phyloP scores from a whole-genome alignment of 192 early-diverging fungal species.

The Backusella luteola region DNA sequence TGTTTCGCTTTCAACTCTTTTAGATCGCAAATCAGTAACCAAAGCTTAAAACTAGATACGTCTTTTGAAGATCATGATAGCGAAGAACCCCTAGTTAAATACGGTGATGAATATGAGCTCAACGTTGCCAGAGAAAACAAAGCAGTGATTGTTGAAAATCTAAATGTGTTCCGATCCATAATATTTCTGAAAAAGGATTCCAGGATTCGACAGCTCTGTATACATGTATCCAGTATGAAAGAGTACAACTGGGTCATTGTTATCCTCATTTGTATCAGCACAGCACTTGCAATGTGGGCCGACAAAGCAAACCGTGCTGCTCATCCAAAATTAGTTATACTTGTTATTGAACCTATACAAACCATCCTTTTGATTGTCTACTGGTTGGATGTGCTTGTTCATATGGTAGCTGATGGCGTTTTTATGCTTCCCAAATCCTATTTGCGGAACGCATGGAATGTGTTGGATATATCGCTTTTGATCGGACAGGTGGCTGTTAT shows the following conservation, averaged over 20 bases:
- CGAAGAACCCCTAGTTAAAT: slow-evolving; percentile 1
- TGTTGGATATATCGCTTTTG: slow-evolving; percentile 14
- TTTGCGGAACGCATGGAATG: slow-evolving; percentile 24
- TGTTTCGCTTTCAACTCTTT: background rate
- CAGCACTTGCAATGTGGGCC: background rate
- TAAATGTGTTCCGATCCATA: slow-evolving; percentile 7
- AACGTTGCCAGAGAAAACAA: slow-evolving; percentile 26
- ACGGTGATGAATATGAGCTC: slow-evolving; percentile 25
- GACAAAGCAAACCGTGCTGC: background rate
- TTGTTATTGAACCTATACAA: slow-evolving; percentile 8
- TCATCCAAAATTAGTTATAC: background rate
- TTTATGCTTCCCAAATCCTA: slow-evolving; percentile 25
- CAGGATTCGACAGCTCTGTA: slow-evolving; percentile 1
- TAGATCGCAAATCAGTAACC: background rate
- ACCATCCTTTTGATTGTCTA: slow-evolving; percentile 12
- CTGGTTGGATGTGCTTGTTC: slow-evolving; percentile 18
- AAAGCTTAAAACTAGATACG: background rate
- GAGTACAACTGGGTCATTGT: slow-evolving; percentile 18
- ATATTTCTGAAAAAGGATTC: slow-evolving; percentile 5
- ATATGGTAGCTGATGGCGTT: slow-evolving; percentile 17
- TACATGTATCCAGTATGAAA: background rate
- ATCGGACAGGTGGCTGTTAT: background rate
- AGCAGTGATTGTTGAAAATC: slow-evolving; percentile 14
- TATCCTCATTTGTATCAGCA: background rate
- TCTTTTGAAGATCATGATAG: background rate